phyloP scores from a whole-genome alignment of 2,329 filamentous ascomycete species.

The Orbilia blumenaviensis region DNA sequence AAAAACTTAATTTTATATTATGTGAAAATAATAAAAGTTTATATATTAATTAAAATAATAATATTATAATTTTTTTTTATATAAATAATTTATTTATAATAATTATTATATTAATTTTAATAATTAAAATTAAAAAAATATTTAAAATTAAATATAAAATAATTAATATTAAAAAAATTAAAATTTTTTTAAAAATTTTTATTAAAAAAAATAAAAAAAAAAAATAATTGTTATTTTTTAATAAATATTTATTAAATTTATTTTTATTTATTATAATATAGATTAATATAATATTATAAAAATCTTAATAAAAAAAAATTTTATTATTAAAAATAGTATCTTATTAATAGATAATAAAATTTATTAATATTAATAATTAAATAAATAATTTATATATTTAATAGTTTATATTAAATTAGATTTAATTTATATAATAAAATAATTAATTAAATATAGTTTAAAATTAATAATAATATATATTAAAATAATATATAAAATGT shows the following conservation, averaged over 20 bases:
- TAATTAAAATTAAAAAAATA: slow-evolving; percentile 28
- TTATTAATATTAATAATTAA: background rate
- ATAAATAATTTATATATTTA: slow-evolving; percentile 3
- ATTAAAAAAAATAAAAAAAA: background rate
- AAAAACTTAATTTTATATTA: no score
- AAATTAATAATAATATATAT: background rate
- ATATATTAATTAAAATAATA: slow-evolving; percentile 3
- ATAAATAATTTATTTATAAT: no score
- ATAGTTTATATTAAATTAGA: slow-evolving; percentile 4
- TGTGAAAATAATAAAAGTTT: slow-evolving; percentile 16
- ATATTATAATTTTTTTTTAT: slow-evolving; percentile 29
- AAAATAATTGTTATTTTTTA: background rate
- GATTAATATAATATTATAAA: background rate
- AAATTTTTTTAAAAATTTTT: no score
- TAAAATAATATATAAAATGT: no score
- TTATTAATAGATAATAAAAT: background rate
- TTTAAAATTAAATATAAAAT: slow-evolving; percentile 12
- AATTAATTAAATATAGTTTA: background rate
- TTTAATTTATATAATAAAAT: slow-evolving; percentile 3
- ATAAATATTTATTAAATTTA: background rate
- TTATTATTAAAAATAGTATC: background rate
- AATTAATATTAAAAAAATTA: background rate
- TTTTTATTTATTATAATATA: background rate
- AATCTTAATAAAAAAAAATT: slow-evolving; percentile 1
- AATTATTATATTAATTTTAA: no score